Base-by-base conservation (phyloP, 176 grass and related monocot genomes). In the Alopecurus myosuroides region DNA sequence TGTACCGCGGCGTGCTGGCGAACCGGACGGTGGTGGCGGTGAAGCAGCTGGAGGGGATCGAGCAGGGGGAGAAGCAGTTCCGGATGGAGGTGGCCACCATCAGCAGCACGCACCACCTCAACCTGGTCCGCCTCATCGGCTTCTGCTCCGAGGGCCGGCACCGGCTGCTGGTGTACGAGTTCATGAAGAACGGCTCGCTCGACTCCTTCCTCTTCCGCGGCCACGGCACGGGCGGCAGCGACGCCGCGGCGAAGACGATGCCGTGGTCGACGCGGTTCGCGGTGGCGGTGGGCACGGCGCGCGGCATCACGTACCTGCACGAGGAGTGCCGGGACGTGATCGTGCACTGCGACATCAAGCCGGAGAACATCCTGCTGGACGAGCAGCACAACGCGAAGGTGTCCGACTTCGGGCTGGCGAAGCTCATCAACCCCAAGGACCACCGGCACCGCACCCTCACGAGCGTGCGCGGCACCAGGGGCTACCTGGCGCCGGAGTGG, bases 21-120 rank as follows among this genome's bases (percentile, higher is more conserved):
- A 99, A 96, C 88, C 91, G 88, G 23, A 91, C 94, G 19, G 75
- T 71, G 15, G 97, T 91, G 39, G 97, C 97, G 0, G 97, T 96
- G 78, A 99, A 99, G 85, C 91, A 88, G 70, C 97, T 99, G 58
- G 97, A 99, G 23, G 97, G 97, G 80, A 99, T 99, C 40, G 97
- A 99, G 85, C 97, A 99, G 71, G 97, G 97, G 25, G 97, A 99
- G 89, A 99, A 99, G 89, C 97, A 99, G 83, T 99, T 99, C 88
- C 37, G 97, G 76, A 99, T 99, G 97, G 97, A 99, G 89, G 97
- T 99, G 60, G 97, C 97, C 19, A 94, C 97, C 72, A 99, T 99
- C 53, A 99, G 97, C 88, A 94, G 97, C 89, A 99, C 97, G 69
- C 97, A 99, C 78, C 97, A 99, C 80, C 86, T 99, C 77, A 99